Conservation (phyloP, 805 yeast species). For the Komagataella pseudopastoris region DNA sequence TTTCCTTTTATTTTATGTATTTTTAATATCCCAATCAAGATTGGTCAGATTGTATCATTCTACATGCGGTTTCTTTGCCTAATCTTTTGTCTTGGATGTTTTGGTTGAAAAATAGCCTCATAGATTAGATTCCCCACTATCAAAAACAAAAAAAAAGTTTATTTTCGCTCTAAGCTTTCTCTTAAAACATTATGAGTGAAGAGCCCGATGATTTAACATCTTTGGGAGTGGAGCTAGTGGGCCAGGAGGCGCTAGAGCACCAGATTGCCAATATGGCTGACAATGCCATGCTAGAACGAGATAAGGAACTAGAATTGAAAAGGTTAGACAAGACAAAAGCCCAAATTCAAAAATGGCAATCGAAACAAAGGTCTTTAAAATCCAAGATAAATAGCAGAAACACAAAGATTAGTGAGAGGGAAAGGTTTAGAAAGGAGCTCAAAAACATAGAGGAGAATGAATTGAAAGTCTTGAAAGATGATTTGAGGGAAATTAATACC, state of each 20-base stretch:
- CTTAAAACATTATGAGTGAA: background rate
- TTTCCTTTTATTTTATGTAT: background rate
- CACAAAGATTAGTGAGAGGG: conserved; percentile 54
- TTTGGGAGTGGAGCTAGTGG: conserved; percentile 49
- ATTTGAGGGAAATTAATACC: conserved; percentile 44
- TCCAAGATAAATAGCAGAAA: conserved; percentile 33
- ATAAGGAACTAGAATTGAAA: conserved; percentile 59
- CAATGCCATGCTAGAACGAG: conserved; percentile 42
- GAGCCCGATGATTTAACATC: conserved; percentile 13
- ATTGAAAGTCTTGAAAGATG: conserved; percentile 37
- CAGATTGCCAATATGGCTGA: conserved; percentile 61
- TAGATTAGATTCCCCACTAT: background rate
- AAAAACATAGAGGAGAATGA: conserved; percentile 34
- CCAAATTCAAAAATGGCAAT: conserved; percentile 27
- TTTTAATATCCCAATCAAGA: background rate
- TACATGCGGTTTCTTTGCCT: background rate
- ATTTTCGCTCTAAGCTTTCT: background rate
- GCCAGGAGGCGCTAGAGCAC: conserved; percentile 70
- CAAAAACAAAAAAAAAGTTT: background rate
- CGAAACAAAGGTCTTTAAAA: conserved; percentile 32
- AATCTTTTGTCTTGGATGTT: background rate
- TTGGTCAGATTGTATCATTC: too few relatives aligned
- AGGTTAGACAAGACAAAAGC: conserved; percentile 57
- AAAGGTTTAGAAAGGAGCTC: conserved; percentile 40
- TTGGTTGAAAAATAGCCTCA: background rate